Conservation (phyloP, 1,284 basidiomycete species). For the Ceratobasidium sp. region DNA sequence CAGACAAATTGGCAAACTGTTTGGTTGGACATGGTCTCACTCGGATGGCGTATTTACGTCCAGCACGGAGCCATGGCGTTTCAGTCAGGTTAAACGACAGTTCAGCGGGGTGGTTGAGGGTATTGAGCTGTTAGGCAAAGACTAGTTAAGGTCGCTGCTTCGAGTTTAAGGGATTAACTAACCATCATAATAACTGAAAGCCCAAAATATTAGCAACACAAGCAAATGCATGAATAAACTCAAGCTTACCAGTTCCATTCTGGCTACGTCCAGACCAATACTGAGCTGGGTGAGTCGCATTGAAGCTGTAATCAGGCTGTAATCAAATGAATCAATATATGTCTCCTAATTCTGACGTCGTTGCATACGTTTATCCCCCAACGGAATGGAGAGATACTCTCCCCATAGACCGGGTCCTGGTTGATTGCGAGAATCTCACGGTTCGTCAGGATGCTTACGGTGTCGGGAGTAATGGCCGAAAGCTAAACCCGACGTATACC, state of each 20-base stretch:
- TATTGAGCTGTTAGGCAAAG: slow-evolving; percentile 53
- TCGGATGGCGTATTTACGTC: slow-evolving; percentile 65
- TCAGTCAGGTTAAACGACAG: slow-evolving; percentile 70
- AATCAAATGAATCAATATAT: slow-evolving; percentile 2
- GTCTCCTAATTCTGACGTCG: slow-evolving; percentile 20
- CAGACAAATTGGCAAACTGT: not conserved
- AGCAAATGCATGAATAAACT: not conserved
- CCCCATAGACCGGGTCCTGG: slow-evolving; percentile 68
- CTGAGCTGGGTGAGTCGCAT: slow-evolving; percentile 57
- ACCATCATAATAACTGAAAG: slow-evolving; percentile 59
- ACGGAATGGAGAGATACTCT: slow-evolving; percentile 66
- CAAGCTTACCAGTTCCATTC: slow-evolving; percentile 52
- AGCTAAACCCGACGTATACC: slow-evolving; percentile 51
- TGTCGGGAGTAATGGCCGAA: slow-evolving; percentile 55
- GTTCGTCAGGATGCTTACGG: slow-evolving; percentile 64
- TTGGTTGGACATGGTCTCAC: slow-evolving; percentile 53
- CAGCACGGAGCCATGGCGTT: slow-evolving; percentile 72
- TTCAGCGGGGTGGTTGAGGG: slow-evolving; percentile 59
- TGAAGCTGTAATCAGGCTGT: slow-evolving; percentile 59
- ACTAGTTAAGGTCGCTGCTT: slow-evolving; percentile 8
- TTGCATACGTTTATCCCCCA: slow-evolving; percentile 64
- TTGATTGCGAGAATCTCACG: slow-evolving; percentile 70
- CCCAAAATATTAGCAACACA: not conserved
- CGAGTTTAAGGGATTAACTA: slow-evolving; percentile 39
- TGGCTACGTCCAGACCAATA: slow-evolving; percentile 61